Base-by-base conservation (phyloP, 2,329 filamentous ascomycete genomes). In the Calycina marina region DNA sequence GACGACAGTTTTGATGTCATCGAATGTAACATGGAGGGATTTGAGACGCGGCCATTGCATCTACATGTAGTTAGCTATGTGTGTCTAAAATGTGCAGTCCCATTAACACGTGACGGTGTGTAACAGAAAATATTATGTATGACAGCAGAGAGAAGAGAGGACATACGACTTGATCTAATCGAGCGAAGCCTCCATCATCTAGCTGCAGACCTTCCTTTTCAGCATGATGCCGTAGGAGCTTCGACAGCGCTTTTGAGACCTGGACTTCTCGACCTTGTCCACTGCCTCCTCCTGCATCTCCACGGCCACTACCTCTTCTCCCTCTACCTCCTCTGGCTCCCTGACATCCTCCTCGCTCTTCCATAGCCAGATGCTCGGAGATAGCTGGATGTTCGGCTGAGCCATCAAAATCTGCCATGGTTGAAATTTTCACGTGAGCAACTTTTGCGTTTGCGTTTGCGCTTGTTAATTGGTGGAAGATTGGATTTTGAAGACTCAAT, bases 1-100 rank as follows among this genome's bases (percentile, higher is more conserved):
- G 9, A 94, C 85, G 11, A 77, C 67, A 6, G 64, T 54, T 33
- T 69, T 62, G 40, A 98, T 65, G 43, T 94, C 88, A 2, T 64
- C 58, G 36, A 93, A 69, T 0, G 77, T 80, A n/a, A 79, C 69
- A 39, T 80, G 65, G 6, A 93, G 63, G 4, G 69, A 72, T 40
- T 69, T 71, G 34, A 94, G 37, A 47, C 56, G 45, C 42, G 50
- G 35, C 54, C 52, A 54, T 45, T 47, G 34, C 37, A 53, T 44
- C 50, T 55, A 25, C 22, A n/a, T n/a, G n/a, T 15, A 18, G n/a
- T 30, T 18, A 30, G 28, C 16, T n/a, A n/a, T n/a, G n/a, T n/a
- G n/a, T n/a, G n/a, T n/a, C n/a, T n/a, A n/a, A n/a, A n/a, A n/a
- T n/a, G n/a, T n/a, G n/a, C n/a, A n/a, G n/a, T n/a, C n/a, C n/a